Base-by-base conservation (phyloP, 2,329 filamentous ascomycete species). In the Biscogniauxia sp. region DNA sequence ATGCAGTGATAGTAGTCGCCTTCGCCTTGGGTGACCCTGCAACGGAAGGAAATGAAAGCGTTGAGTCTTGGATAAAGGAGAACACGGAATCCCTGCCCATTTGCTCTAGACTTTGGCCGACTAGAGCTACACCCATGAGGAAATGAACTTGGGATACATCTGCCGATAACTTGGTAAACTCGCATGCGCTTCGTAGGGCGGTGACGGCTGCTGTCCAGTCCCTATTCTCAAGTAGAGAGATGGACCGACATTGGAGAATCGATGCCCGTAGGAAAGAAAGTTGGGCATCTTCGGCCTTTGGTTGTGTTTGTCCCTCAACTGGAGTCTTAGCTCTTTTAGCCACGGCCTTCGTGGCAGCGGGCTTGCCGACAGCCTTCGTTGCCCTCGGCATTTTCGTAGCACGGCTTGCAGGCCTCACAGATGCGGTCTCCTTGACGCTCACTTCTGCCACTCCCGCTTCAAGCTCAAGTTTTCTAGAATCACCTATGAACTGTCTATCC, bases 1-100 rank as follows among this genome's bases (percentile, higher is more conserved):
- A 68, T 26, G 69, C 66, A n/a, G 61, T 64, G 11, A 32, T 32
- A 32, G 28, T 32, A 13, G 28, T 32, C 9, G 7, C 28, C 62
- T 77, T 78, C 37, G 82, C 82, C 25, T 76, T 68, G 26, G 66
- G 61, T 17, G 70, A 60, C 62, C 75, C 72, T 64, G 78, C 77
- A 45, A 94, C 80, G 0, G 91, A 88, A 1, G 93, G 92, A 61
- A 94, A 89, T 0, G 93, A 96, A 25, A 97, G 88, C 0, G 93
- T 97, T 0, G 95, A 97, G 69, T 99, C 95, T 53, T 94, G 91
- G 17, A 98, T 84, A 9, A 94, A 90, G 19, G 92, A 96, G 74
- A 94, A 96, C 3, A 95, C 89, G 2, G 93, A 88, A 74, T 97
- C 91, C 4, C 84, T 83, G 13, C 88, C 84, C 79, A 97, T 91